These are phyloP conservation scores for Penicillium oxalicum DNA, from an alignment of 2,329 filamentous ascomycete genomes.

Conservation along the genomic window DNA sequence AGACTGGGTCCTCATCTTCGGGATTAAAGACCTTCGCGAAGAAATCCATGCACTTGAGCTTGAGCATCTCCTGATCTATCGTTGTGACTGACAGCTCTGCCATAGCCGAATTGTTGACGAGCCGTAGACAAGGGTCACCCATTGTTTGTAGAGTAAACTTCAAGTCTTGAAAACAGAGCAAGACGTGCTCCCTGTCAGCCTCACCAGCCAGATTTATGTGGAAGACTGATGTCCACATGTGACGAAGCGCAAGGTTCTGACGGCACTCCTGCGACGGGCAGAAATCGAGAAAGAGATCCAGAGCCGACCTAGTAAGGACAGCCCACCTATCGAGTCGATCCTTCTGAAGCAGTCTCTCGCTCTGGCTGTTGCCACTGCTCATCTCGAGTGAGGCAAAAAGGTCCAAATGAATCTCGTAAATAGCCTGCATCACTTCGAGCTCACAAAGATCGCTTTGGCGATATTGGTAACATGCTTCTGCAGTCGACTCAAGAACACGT, in stretches of 20 bases:
- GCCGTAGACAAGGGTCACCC: conserved; percentile 47
- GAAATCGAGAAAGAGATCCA: conserved; percentile 39
- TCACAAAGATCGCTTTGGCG: conserved; percentile 30
- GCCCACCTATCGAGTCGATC: conserved; percentile 59
- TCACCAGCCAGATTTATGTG: conserved; percentile 54
- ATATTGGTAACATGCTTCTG: conserved; percentile 22
- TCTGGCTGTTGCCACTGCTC: conserved; percentile 50
- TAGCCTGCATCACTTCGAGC: conserved; percentile 51
- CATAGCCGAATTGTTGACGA: conserved; percentile 85
- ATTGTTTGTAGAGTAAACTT: conserved; percentile 48
- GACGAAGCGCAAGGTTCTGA: conserved; percentile 50
- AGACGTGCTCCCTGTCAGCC: conserved; percentile 52
- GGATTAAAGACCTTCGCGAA: conserved; percentile 85
- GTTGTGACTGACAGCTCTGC: conserved; percentile 76
- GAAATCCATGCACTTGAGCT: conserved; percentile 92
- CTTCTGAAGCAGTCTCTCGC: conserved; percentile 49
- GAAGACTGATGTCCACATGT: conserved; percentile 62
- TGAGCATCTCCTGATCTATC: conserved; percentile 83
- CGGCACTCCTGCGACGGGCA: conserved; percentile 25
- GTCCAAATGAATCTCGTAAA: conserved; percentile 64
- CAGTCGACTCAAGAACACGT: conserved; percentile 20
- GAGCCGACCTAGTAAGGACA: conserved; percentile 49
- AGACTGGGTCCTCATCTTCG: conserved; percentile 70
- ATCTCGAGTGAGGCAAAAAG: conserved; percentile 59
- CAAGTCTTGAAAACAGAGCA: conserved; percentile 59